Evolutionary conservation across 495 filamentous ascomycete genomes (phyloP).

Genomic region (Daldinia vernicosa): DNA sequence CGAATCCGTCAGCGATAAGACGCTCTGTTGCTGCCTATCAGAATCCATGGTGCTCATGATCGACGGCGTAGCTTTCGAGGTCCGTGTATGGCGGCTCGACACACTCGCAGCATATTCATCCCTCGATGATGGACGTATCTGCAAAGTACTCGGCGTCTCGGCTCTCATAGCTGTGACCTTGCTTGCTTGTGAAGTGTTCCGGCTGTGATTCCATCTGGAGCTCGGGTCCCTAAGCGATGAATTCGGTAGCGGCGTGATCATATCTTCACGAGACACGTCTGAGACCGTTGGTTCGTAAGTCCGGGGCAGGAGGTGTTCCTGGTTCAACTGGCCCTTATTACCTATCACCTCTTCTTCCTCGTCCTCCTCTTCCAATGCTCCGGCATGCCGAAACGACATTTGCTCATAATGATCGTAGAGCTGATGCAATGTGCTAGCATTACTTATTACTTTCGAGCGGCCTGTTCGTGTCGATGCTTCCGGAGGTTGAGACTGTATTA

Average conservation of each 20-base stretch:
- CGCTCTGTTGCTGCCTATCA: constrained; percentile 57
- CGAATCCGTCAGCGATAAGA: constrained; percentile 60
- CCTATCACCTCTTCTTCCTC: constrained; percentile 25
- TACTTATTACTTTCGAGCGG: constrained; percentile 47
- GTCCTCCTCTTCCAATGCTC: constrained; percentile 46
- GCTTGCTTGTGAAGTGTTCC: constrained; percentile 43
- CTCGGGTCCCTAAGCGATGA: constrained; percentile 19
- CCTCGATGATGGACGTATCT: constrained; percentile 40
- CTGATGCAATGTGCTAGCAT: constrained; percentile 49
- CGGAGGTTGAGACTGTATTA: constrained; percentile 34
- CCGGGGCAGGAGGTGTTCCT: constrained; percentile 19
- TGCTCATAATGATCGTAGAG: constrained; percentile 65
- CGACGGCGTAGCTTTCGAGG: constrained; percentile 58
- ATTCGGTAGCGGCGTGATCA: constrained; percentile 34
- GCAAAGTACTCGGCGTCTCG: constrained; percentile 39
- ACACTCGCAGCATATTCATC: constrained; percentile 55
- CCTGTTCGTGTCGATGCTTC: constrained; percentile 42
- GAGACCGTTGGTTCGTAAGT: constrained; percentile 25
- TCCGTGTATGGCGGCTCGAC: constrained; percentile 60
- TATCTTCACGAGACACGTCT: constrained; percentile 39
- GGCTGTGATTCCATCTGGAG: constrained; percentile 40
- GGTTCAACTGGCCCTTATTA: constrained; percentile 12
- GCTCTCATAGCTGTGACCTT: constrained; percentile 36
- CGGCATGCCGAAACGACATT: constrained; percentile 52
- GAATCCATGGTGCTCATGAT: constrained; percentile 55